These are phyloP conservation scores for Podospora tetraspora DNA, from an alignment of 495 filamentous ascomycete genomes.

Conservation along the genomic window DNA sequence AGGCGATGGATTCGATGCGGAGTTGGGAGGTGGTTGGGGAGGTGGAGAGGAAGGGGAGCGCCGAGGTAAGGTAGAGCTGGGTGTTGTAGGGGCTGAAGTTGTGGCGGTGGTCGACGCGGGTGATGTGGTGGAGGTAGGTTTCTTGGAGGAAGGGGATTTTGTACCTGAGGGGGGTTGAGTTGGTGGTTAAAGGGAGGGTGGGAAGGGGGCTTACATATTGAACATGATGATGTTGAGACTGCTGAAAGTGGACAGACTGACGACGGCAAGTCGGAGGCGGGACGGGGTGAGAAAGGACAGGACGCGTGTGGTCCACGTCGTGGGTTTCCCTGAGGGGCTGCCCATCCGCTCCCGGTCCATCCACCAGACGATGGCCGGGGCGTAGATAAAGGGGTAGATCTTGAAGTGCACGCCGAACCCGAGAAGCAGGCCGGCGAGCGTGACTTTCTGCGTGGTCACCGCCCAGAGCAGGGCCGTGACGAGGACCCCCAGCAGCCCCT, in stretches of 20 bases:
- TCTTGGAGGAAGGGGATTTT: constrained; percentile 74
- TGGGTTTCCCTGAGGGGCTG: neutral
- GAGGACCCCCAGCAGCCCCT: constrained; percentile 81
- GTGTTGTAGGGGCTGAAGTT: constrained; percentile 98
- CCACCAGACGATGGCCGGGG: constrained; percentile 79
- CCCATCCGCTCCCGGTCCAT: constrained; percentile 54
- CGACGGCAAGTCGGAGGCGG: constrained; percentile 56
- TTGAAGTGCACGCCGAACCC: constrained; percentile 92
- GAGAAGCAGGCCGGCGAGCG: constrained; percentile 68
- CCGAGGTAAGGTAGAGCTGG: constrained; percentile 77
- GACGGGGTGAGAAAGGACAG: constrained; percentile 55
- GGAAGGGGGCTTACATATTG: constrained; percentile 47
- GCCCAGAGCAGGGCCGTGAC: constrained; percentile 80
- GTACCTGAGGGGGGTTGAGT: constrained; percentile 44
- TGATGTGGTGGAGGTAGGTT: constrained; percentile 88
- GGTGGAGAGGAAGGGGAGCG: constrained; percentile 34
- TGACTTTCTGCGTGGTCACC: constrained; percentile 51
- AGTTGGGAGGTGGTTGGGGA: constrained; percentile 15
- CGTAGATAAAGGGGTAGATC: constrained; percentile 97
- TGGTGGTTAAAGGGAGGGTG: neutral
- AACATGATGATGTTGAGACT: constrained; percentile 75
- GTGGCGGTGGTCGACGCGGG: constrained; percentile 91
- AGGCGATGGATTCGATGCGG: constrained; percentile 73
- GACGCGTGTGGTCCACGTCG: constrained; percentile 20
- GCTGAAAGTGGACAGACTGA: constrained; percentile 65